Evolutionary conservation across 2,329 filamentous ascomycete genomes (phyloP), one percentile per base, ranked within the genome.

Genomic region (Geosmithia flava): DNA sequence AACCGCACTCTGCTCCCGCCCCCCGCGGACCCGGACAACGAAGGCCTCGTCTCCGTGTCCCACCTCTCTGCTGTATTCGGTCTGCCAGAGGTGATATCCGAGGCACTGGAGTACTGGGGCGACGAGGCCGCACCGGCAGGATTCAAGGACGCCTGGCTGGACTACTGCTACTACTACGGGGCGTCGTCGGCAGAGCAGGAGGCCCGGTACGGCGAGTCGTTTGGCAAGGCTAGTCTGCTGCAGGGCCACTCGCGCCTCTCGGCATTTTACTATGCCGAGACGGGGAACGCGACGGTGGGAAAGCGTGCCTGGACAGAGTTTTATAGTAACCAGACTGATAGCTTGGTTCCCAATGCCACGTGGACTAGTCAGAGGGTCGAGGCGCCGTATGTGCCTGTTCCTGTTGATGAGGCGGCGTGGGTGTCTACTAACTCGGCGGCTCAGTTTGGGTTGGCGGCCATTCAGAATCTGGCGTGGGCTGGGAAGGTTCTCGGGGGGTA

Each of bases 41-140:
- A 59, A 2, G 77, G 76, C 6, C 57, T 65, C 16, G 67, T 81
- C 3, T 63, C 61, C 0, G 66, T 81, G 1, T 76, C 74, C 0
- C 78, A 81, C 53, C 64, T 81, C 1, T 72, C 70, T 0, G 74
- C 74, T 8, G 71, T 79, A 7, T 82, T 82, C 51, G 78, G 78
- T 2, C 62, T 80, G 0, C 66, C 72, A 0, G 78, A 81, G 56
- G 74, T 80, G 2, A 64, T 78, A 8, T 71, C 76, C 0, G 76
- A 81, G 52, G 54, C 78, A 1, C 62, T 75, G 2, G 68, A 76
- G 44, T 70, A 74, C 54, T 69, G 67, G 15, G 68, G 64, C 2
- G 62, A 66, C 1, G 66, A 71, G 2, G 33, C 4, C 4, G 52
- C 69, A 0, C 73, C 76, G 0, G 54, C 63, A 8, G 68, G 68